phyloP scores from a whole-genome alignment of 768 basidiomycete genomes.

The Phlebiopsis gigantea region DNA sequence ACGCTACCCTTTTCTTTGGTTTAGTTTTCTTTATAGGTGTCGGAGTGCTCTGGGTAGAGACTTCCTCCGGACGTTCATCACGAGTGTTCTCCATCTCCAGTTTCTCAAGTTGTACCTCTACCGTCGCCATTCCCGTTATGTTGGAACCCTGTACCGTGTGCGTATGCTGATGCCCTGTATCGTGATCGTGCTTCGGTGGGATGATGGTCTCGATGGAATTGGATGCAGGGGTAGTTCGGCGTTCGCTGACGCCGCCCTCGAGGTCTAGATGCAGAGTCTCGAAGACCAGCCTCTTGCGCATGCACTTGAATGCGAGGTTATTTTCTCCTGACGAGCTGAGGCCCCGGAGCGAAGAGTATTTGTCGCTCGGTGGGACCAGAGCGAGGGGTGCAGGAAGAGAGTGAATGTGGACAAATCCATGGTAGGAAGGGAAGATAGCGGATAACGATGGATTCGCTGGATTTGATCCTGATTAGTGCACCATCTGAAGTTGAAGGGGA shows the following conservation, averaged over 20 bases:
- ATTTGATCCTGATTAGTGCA: not conserved
- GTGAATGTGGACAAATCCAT: conserved; percentile 79
- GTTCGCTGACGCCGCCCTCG: conserved; percentile 78
- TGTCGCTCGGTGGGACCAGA: conserved; percentile 74
- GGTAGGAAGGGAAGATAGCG: conserved; percentile 73
- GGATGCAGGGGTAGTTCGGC: conserved; percentile 54
- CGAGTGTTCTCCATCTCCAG: conserved; percentile 5
- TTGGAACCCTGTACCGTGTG: conserved; percentile 13
- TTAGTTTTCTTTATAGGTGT: conserved; percentile 40
- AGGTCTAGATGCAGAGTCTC: conserved; percentile 89
- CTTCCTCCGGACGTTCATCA: not conserved
- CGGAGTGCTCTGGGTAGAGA: conserved; percentile 1
- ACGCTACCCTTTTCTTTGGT: conserved; percentile 64
- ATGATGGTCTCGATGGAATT: conserved; percentile 14
- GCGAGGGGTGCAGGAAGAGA: conserved; percentile 70
- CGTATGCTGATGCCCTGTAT: conserved; percentile 12
- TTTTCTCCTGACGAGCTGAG: conserved; percentile 81
- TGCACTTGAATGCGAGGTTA: conserved; percentile 92
- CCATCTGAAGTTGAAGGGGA: not conserved
- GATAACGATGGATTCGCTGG: conserved; percentile 78
- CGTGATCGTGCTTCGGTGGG: conserved; percentile 17
- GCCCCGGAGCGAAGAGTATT: conserved; percentile 79
- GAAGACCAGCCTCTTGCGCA: conserved; percentile 78
- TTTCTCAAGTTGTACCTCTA: conserved; percentile 42
- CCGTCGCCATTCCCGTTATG: conserved; percentile 27